phyloP scores from a whole-genome alignment of 2,329 filamentous ascomycete species.

The Colletotrichum sidae region DNA sequence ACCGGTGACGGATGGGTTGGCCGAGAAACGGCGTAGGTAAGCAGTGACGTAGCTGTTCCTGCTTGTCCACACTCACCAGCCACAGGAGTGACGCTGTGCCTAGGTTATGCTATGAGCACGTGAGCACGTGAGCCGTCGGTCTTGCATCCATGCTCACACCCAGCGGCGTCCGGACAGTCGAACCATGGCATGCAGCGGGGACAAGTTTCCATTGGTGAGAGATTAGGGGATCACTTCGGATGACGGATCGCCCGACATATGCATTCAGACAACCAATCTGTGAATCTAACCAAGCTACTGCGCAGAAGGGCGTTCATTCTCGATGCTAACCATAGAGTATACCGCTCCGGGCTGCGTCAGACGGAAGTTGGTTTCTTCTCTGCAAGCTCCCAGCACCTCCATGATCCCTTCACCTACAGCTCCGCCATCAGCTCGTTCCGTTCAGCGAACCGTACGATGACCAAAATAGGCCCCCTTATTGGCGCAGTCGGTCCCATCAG shows the following conservation, averaged over 20 bases:
- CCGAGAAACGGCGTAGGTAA: constrained; percentile 28
- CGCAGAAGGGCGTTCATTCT: constrained; percentile 19
- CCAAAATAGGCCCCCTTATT: constrained; percentile 20
- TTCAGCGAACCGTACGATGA: constrained; percentile 14
- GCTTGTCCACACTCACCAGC: constrained; percentile 26
- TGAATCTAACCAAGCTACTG: not conserved
- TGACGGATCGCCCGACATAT: constrained; percentile 15
- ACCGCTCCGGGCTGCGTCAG: not conserved
- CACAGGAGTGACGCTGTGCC: not conserved
- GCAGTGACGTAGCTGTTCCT: not conserved
- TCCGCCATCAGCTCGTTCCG: not conserved
- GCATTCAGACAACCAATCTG: constrained; percentile 19
- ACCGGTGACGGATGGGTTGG: constrained; percentile 18
- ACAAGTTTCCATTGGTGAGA: not conserved
- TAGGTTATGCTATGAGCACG: no score
- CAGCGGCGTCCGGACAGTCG: no score
- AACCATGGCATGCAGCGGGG: not conserved
- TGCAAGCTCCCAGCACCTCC: not conserved
- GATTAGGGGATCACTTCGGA: constrained; percentile 8
- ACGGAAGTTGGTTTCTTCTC: constrained; percentile 5
- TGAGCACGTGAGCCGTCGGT: no score
- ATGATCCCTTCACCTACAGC: constrained; percentile 9
- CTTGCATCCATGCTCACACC: no score
- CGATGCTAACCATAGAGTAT: constrained; percentile 7
- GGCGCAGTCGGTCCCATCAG: constrained; percentile 11